A percentile compares a stretch with the other conserved stretches of the same genome.
phyloP scores from a whole-genome alignment of 2,329 filamentous ascomycete species.

The Chrysosporium keratinophilum region DNA sequence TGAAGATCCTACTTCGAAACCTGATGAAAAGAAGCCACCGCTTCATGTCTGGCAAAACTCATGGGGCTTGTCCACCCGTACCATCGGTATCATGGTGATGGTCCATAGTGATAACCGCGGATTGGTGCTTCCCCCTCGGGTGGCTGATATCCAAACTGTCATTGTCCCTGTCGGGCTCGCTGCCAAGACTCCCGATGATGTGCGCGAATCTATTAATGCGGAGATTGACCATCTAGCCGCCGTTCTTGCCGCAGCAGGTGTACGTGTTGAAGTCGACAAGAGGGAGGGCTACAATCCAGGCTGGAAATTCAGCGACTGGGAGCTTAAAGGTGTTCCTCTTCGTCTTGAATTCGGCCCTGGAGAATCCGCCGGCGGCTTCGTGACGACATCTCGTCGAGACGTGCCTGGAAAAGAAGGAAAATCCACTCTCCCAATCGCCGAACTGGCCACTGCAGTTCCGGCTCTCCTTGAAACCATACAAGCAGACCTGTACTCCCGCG shows the following conservation, averaged over 20 bases:
- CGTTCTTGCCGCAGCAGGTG: conserved; percentile 58
- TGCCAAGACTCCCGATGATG: conserved; percentile 73
- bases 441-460: conserved; percentile 63
- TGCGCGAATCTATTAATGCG: conserved; percentile 62
- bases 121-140: conserved; percentile 80
- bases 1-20: conserved; percentile 68
- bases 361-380: conserved; percentile 73
- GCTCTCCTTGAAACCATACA: conserved; percentile 84
- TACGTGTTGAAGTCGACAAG: conserved; percentile 71
- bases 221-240: conserved; percentile 62
- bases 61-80: conserved; percentile 94
- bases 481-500: conserved; percentile 64
- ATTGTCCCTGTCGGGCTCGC: conserved; percentile 89
- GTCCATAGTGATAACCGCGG: conserved; percentile 95
- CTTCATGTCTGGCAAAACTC: conserved; percentile 97
- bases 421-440: conserved; percentile 62
- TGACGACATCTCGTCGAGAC: conserved; percentile 80
- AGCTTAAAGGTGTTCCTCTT: conserved; percentile 88
- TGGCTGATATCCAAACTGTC: conserved; percentile 75
- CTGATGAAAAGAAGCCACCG: conserved; percentile 64
- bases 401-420: conserved; percentile 57
- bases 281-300: conserved; percentile 86
- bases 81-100: conserved; percentile 98
- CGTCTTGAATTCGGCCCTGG: conserved; percentile 94
- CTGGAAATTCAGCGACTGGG: conserved; percentile 99